A percentile compares a stretch with the other conserved stretches of the same genome.
These are phyloP conservation scores for Bombardia bombarda DNA, from an alignment of 495 filamentous ascomycete genomes.

Conservation along the genomic window DNA sequence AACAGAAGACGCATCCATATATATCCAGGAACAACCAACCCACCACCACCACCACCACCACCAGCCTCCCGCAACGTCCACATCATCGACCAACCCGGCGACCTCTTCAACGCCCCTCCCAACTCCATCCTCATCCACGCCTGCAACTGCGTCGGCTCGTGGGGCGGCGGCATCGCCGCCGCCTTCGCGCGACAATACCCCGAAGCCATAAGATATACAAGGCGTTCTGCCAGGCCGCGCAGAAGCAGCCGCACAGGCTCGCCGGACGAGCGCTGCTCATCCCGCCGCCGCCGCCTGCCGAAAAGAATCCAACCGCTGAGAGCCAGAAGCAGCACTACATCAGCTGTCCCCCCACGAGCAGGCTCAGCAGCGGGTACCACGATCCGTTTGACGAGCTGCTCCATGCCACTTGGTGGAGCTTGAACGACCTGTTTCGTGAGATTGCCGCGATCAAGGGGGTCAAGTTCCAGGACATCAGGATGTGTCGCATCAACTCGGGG, in stretches of 20 bases:
- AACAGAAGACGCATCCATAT: too few species aligned
- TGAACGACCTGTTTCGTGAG: conserved; percentile 16
- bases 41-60: not conserved
- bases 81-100: conserved; percentile 4
- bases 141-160: conserved; percentile 19
- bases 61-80: not conserved
- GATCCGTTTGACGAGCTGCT: conserved; percentile 15
- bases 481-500: conserved; percentile 21
- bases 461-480: conserved; percentile 14
- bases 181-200: conserved; percentile 17
- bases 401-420: conserved; percentile 8
- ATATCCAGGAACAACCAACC: too few species aligned
- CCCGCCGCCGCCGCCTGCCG: not conserved
- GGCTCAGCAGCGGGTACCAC: conserved; percentile 1
- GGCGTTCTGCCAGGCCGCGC: conserved; percentile 13
- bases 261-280: conserved; percentile 18
- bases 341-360: conserved; percentile 22
- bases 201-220: conserved; percentile 9
- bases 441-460: conserved; percentile 5
- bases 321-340: conserved; percentile 14
- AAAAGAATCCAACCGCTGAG: not conserved
- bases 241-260: conserved; percentile 4
- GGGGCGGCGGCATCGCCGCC: conserved; percentile 17
- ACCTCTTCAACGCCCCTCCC: conserved; percentile 20
- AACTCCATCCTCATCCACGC: conserved; percentile 21